These are phyloP conservation scores for Phaseolus coccineus DNA, from an alignment of 331 rosid species.

Conservation along the genomic window DNA sequence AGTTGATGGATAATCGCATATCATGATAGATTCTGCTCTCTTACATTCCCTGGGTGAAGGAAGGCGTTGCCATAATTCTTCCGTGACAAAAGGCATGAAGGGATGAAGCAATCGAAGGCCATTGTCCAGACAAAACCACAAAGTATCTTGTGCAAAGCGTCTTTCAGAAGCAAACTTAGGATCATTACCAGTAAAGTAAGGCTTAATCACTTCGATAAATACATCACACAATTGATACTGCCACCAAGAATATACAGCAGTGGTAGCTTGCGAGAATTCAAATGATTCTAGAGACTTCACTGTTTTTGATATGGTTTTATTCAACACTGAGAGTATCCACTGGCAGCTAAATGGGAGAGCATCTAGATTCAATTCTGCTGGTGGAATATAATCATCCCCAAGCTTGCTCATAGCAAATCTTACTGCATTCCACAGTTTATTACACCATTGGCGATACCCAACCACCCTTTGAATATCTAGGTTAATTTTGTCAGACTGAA, in stretches of 20 bases:
- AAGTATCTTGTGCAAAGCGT: constrained; percentile 72
- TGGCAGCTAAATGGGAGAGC: constrained; percentile 91
- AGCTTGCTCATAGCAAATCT: constrained; percentile 94
- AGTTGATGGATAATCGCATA: constrained; percentile 70
- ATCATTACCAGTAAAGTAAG: constrained; percentile 77
- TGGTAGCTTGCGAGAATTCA: constrained; percentile 85
- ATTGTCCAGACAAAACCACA: constrained; percentile 92
- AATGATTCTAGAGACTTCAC: constrained; percentile 63
- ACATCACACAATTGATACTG: constrained; percentile 97
- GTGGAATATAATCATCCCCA: constrained; percentile 83
- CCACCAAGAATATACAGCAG: constrained; percentile 90
- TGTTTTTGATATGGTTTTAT: constrained; percentile 73
- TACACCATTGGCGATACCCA: constrained; percentile 96
- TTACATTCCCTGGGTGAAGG: constrained; percentile 66
- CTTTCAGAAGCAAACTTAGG: constrained; percentile 65
- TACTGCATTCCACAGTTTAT: constrained; percentile 91
- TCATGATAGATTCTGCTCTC: constrained; percentile 81
- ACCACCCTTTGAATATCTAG: constrained; percentile 92
- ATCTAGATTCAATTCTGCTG: constrained; percentile 58
- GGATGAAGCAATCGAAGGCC: constrained; percentile 98
- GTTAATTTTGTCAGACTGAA: constrained; percentile 95
- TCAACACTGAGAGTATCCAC: constrained; percentile 86
- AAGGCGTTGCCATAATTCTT: constrained; percentile 98
- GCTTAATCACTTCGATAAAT: constrained; percentile 89
- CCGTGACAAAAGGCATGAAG: constrained; percentile 95